Conservation (phyloP, 2,329 filamentous ascomycete species). For the Alternaria sp. region DNA sequence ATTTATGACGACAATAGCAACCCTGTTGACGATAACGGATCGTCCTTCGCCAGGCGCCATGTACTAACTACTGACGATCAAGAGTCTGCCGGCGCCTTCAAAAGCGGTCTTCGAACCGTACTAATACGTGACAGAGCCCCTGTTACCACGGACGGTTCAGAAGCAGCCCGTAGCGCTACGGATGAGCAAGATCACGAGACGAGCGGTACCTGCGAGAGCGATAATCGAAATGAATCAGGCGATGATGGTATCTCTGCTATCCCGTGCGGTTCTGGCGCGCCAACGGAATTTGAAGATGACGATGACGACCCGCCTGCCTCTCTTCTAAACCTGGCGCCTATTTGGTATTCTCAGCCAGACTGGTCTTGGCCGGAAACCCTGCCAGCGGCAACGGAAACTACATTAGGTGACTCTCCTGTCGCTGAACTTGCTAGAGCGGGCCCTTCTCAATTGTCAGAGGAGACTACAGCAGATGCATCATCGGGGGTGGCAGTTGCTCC, state of each 20-base stretch:
- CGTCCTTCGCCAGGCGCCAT: neutral
- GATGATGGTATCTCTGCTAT: neutral
- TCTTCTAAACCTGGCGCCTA: neutral
- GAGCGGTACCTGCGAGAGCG: neutral
- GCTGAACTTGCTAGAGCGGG: neutral
- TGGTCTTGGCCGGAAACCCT: neutral
- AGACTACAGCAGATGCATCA: neutral
- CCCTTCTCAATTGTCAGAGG: neutral
- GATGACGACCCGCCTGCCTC: conserved; percentile 6
- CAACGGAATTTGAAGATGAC: neutral
- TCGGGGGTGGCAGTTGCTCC: neutral
- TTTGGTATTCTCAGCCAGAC: neutral
- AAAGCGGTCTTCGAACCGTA: neutral
- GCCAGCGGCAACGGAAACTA: neutral
- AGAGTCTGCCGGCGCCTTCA: neutral
- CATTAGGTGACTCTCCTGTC: neutral
- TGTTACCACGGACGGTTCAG: neutral
- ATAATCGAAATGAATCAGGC: neutral
- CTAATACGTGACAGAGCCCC: neutral
- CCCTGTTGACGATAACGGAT: neutral
- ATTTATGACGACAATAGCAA: neutral
- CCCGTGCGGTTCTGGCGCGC: neutral
- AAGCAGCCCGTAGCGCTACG: no score
- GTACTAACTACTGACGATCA: neutral
- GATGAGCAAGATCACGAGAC: neutral